Base-by-base conservation (phyloP, 2,329 filamentous ascomycete genomes). In the Chaetomium globosum region DNA sequence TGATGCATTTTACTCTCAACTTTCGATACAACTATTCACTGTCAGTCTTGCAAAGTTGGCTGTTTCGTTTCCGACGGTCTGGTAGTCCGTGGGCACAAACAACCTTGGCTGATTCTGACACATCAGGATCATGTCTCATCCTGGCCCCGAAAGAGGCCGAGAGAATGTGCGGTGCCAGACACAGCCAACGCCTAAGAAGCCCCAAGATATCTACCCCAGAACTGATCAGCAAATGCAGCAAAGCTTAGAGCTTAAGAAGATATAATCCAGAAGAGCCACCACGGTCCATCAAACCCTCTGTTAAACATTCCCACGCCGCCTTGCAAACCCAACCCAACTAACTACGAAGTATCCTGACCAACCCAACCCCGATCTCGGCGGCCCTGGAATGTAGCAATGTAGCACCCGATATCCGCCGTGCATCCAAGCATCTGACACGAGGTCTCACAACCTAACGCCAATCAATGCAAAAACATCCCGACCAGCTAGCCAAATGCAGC, bases 391-490 rank as follows among this genome's bases (percentile, higher is more conserved):
- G 48, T 31, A 10, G 26, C 26, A 26, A 26, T 31, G 31, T 46
- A 19, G 30, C 48, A 61, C 10, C 48, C 59, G 31, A 19, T 12
- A 23, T 46, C 49, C 59, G 59, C 31, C 48, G 49, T 46, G 59
- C 49, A 52, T 61, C 59, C 31, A 33, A 43, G 49, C 48, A 61
- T 61, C 49, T 61, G 59, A 61, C 48, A 61, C 59, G 23, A 53
- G 31, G 48, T 61, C 59, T 61, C 59, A 61, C 33, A 43, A 5
- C 48, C 39, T 36, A 5, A n/a, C n/a, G 30, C 28, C 49, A 33
- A 23, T 31, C 48, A 61, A 53, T 46, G n/a, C 13, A 28, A 13
- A 6, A 31, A 39, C 13, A 28, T 13, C 31, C 48, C 59, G 59
- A 8, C 13, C 13, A 43, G 16, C 59, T 53, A 33, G 26, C 43